Evolutionary conservation across 805 yeast species (phyloP), one percentile per base, ranked within the genome.

Genomic region (Kuraishia ogatae): DNA sequence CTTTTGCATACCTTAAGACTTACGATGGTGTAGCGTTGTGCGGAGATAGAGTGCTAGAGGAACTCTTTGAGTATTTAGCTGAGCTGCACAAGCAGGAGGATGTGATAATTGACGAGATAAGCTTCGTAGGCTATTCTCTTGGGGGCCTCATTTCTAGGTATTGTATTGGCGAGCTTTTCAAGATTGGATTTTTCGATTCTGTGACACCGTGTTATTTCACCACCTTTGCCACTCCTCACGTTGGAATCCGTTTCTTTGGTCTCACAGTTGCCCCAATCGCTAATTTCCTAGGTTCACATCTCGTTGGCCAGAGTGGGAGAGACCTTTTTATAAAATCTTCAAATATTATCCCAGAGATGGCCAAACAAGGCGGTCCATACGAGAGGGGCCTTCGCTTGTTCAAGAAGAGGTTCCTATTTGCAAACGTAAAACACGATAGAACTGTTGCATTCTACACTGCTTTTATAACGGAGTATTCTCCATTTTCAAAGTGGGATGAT

Each of bases 381-480:
- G 69, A 71, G 52, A 67, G 77, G 53, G 96, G 88, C 0, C 72
- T 92, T 52, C 55, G 63, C 11, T 64, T 61, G 56, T 92, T 92
- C 66, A 71, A 82, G 57, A 75, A 78, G 55, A 77, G 86, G 54
- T 71, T 81, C 2, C 66, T 83, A 1, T 72, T 90, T 55, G 91
- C 97, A 10, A 92, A 93, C 69, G 78, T 85, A 23, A 77, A 83
- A 55, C 84, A 88, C 64, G 98, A 92, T 68, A 76, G 97, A 57
- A 82, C 96, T 0, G 98, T 92, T 7, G 85, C 93, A 17, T 93
- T 90, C 67, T 88, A 83, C 70, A 89, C 97, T 0, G 77, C 96
- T 0, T 91, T 76, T 67, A 85, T 93, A 56, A 77, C 93, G 2
- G 77, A 83, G 29, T 79, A 77, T 57, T 82, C 88, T 55, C 96